phyloP scores from a whole-genome alignment of 768 basidiomycete genomes.

The Boletus sp. region DNA sequence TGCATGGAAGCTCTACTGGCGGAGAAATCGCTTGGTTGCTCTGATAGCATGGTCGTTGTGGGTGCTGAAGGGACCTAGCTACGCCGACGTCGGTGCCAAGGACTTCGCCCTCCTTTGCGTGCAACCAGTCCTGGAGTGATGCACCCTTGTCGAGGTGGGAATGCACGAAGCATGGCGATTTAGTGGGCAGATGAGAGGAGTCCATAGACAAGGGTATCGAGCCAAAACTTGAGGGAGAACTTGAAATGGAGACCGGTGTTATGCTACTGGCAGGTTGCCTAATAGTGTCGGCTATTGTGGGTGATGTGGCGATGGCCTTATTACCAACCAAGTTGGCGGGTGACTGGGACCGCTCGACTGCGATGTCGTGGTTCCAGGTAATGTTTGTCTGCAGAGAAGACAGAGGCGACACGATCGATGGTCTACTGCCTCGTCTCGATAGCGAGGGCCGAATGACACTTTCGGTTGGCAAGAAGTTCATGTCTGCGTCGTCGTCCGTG shows the following conservation, averaged over 20 bases:
- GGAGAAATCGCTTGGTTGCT: conserved; percentile 3
- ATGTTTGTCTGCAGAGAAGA: conserved; percentile 32
- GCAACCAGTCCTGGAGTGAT: conserved; percentile 74
- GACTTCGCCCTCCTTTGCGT: conserved; percentile 30
- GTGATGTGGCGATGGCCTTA: conserved; percentile 16
- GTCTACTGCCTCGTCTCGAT: conserved; percentile 34
- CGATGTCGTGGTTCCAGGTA: conserved; percentile 35
- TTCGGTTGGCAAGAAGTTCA: conserved; percentile 10
- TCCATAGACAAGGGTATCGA: conserved; percentile 28
- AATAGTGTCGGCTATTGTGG: conserved; percentile 18
- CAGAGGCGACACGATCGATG: conserved; percentile 25
- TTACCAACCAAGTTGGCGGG: conserved; percentile 18
- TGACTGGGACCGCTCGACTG: conserved; percentile 35
- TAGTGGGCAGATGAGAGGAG: conserved; percentile 19
- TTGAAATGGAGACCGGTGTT: conserved; percentile 23
- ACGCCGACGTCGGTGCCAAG: conserved; percentile 43
- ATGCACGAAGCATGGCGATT: conserved; percentile 91
- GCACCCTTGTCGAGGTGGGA: conserved; percentile 83
- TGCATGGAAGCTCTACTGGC: conserved; percentile 14
- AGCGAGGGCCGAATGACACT: conserved; percentile 35
- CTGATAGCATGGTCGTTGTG: conserved; percentile 11
- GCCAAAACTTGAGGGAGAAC: conserved; percentile 28
- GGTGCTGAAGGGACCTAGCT: conserved; percentile 45
- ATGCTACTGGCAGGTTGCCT: conserved; percentile 8
- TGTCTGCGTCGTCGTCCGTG: conserved; percentile 9